A percentile compares a stretch with the other conserved stretches of the same genome.
Conservation (phyloP, 164 flowering plant genomes). For the Stephania cephalantha region DNA sequence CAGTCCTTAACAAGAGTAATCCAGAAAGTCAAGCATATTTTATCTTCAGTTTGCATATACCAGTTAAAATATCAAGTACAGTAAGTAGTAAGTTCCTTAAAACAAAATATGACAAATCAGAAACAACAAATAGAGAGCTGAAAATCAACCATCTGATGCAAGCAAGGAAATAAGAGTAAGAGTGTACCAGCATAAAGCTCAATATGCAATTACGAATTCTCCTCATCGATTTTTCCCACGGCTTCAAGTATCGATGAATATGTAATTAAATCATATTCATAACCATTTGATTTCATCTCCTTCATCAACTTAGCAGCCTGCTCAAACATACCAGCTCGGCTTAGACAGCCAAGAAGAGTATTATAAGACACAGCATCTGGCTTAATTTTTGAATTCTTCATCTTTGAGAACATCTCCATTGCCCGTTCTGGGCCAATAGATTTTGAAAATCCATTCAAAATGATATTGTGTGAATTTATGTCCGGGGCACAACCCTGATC, state of each 20-base stretch:
- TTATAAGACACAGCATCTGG: constrained; percentile 92
- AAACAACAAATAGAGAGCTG: not conserved
- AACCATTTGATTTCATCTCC: constrained; percentile 69
- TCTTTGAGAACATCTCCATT: constrained; percentile 67
- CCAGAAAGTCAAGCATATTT: too few relatives aligned
- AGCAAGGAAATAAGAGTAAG: not conserved
- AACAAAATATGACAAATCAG: too few relatives aligned
- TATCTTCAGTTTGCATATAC: too few relatives aligned
- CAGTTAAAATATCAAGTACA: not conserved
- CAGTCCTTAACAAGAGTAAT: too few relatives aligned
- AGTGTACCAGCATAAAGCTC: constrained; percentile 11
- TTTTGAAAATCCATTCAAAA: constrained; percentile 74
- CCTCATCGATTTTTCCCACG: constrained; percentile 69
- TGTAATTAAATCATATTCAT: constrained; percentile 79
- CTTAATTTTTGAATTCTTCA: constrained; percentile 56
- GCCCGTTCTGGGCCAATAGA: constrained; percentile 71
- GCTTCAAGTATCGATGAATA: constrained; percentile 93
- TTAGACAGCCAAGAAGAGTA: constrained; percentile 80
- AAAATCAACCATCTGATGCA: not conserved
- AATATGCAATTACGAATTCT: constrained; percentile 15
- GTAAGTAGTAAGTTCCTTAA: not conserved
- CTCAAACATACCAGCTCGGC: constrained; percentile 93
- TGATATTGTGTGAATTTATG: constrained; percentile 79
- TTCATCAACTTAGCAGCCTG: constrained; percentile 89
- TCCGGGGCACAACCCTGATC: constrained; percentile 74